Conservation (phyloP, 2,329 filamentous ascomycete species). For the Chaetomium olivaceum region DNA sequence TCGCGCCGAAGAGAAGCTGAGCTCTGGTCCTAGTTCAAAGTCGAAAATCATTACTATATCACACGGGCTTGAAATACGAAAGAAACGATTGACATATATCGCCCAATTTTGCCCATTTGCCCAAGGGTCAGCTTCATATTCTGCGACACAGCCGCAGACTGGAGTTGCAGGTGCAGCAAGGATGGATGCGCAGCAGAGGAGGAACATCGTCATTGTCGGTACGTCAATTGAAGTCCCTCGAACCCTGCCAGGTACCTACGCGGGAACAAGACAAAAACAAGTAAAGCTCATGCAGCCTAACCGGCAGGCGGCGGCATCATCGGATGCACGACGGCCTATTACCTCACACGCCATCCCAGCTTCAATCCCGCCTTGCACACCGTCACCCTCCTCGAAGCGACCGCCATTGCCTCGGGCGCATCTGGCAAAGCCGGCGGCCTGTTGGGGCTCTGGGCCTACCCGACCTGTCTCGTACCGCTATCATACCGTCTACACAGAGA, state of each 20-base stretch:
- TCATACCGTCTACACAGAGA: constrained; percentile 83
- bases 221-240: constrained; percentile 23
- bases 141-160: neutral
- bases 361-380: constrained; percentile 74
- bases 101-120: neutral
- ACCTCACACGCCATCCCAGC: constrained; percentile 78
- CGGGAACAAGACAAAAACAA: neutral
- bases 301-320: constrained; percentile 82
- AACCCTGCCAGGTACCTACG: constrained; percentile 5
- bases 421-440: constrained; percentile 94
- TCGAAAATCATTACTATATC: neutral
- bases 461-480: constrained; percentile 76
- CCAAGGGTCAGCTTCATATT: neutral
- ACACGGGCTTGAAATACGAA: neutral
- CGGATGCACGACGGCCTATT: constrained; percentile 89
- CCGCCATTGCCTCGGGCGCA: constrained; percentile 81
- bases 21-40: neutral
- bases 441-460: constrained; percentile 89
- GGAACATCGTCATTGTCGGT: constrained; percentile 54
- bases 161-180: neutral
- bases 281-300: constrained; percentile 12
- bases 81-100: neutral
- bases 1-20: neutral
- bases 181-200: constrained; percentile 35
- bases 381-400: constrained; percentile 85